Base-by-base conservation (phyloP, 805 yeast species). In the Wickerhamomyces sydowiorum region DNA sequence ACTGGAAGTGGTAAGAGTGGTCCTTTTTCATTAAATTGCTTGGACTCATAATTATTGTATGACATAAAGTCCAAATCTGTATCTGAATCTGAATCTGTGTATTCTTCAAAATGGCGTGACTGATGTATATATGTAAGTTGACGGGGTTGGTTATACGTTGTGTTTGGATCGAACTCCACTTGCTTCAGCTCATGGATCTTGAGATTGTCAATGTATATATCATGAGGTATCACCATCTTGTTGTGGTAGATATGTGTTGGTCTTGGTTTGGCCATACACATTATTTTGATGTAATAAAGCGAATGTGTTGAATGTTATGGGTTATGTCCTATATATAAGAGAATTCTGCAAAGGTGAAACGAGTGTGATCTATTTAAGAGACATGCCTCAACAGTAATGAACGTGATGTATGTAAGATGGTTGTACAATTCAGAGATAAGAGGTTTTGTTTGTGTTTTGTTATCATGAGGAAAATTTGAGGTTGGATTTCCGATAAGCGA, bases 231-330 rank as follows among this genome's bases (percentile, higher is more conserved):
- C 12, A 13, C 10, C 14, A 28, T 33, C 17, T 20, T 10, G 15
- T 35, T 7, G 33, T 37, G 33, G 10, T 17, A 29, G 3, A 29
- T 17, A 29, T 29, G 32, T 5, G 32, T 29, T 34, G 39, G 46
- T 23, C n/a, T 19, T 14, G 51, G 50, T 17, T 25, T 38, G 23
- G 39, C 40, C 50, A 47, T 47, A 21, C 50, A 47, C 50, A 47
- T 47, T 4, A 23, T 14, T 7, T 23, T 23, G 10, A n/a, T n/a
- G 25, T 23, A 23, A 7, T 23, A 7, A 10, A 7, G 25, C 10
- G 10, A 23, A 23, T 23, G 25, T 23, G n/a, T n/a, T n/a, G n/a
- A n/a, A n/a, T n/a, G n/a, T n/a, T n/a, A n/a, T n/a, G n/a, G n/a
- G n/a, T n/a, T n/a, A n/a, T n/a, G n/a, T n/a, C n/a, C n/a, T n/a